A percentile compares a stretch with the other conserved stretches of the same genome.
Evolutionary conservation across 768 basidiomycete species (phyloP).

Genomic region (Chalciporus pseudorubinellus): DNA sequence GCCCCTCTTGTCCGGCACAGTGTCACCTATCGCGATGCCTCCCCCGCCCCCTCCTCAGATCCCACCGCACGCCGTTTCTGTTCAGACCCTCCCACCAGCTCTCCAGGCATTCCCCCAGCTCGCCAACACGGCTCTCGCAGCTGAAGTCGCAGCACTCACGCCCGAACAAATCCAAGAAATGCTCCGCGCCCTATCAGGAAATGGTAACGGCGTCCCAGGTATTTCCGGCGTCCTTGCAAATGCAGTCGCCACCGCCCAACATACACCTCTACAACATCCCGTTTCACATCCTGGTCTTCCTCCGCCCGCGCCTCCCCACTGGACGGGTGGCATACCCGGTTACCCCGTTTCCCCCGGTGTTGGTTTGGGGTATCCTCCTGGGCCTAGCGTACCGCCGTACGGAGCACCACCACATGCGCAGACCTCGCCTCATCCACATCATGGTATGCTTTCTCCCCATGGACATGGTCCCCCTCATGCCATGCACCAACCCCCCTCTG

Average conservation of each 20-base stretch:
- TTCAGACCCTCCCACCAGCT: slow-evolving; percentile 22
- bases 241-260: slow-evolving; percentile 23
- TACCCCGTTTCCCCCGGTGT: slow-evolving; percentile 6
- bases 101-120: slow-evolving; percentile 35
- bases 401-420: slow-evolving; percentile 10
- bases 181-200: slow-evolving; percentile 54
- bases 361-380: neutral
- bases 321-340: slow-evolving; percentile 25
- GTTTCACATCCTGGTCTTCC: slow-evolving; percentile 8
- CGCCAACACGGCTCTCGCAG: slow-evolving; percentile 54
- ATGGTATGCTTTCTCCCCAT: slow-evolving; percentile 21
- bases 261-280: neutral
- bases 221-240: slow-evolving; percentile 30
- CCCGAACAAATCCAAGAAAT: slow-evolving; percentile 75
- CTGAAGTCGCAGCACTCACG: slow-evolving; percentile 70
- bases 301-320: slow-evolving; percentile 15
- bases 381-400: slow-evolving; percentile 12
- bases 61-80: slow-evolving; percentile 9
- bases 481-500: slow-evolving; percentile 25
- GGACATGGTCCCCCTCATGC: neutral
- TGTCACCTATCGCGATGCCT: neutral
- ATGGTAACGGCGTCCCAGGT: slow-evolving; percentile 30
- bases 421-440: slow-evolving; percentile 24
- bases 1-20: slow-evolving; percentile 2
- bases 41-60: slow-evolving; percentile 16